Conservation (phyloP, 1,284 basidiomycete species). For the Malassezia arunalokei region DNA sequence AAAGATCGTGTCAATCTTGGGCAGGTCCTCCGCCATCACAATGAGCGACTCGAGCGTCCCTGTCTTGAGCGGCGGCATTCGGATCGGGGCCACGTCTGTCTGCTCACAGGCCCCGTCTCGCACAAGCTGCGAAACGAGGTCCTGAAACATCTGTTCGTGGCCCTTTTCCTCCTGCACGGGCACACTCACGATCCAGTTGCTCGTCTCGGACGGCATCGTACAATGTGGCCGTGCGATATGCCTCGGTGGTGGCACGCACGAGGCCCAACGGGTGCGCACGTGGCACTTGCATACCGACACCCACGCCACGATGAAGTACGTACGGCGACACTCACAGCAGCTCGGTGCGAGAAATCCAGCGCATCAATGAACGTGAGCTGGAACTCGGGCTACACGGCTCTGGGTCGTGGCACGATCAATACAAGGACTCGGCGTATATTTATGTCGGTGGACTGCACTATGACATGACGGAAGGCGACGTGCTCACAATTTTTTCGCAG, state of each 20-base stretch:
- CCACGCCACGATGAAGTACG: slow-evolving; percentile 11
- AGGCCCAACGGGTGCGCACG: slow-evolving; percentile 1
- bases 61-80: slow-evolving; percentile 52
- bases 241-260: too few relatives aligned
- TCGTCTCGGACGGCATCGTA: slow-evolving; percentile 50
- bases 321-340: slow-evolving; percentile 48
- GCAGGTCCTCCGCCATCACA: slow-evolving; percentile 76
- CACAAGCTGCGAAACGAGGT: slow-evolving; percentile 47
- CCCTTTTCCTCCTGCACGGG: slow-evolving; percentile 49
- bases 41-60: slow-evolving; percentile 86
- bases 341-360: slow-evolving; percentile 79
- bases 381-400: slow-evolving; percentile 59
- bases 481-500: slow-evolving; percentile 93
- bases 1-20: slow-evolving; percentile 81
- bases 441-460: slow-evolving; percentile 57
- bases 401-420: slow-evolving; percentile 92
- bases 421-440: slow-evolving; percentile 90
- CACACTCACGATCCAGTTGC: slow-evolving; percentile 53
- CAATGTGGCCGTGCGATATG: neutral
- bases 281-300: slow-evolving; percentile 8
- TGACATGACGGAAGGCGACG: slow-evolving; percentile 82
- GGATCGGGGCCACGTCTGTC: slow-evolving; percentile 32
- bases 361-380: slow-evolving; percentile 85
- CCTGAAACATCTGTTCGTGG: slow-evolving; percentile 49
- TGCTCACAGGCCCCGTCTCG: slow-evolving; percentile 31